Evolutionary conservation across 306 rosid genomes (phyloP), one percentile per base, ranked within the genome.

Genomic region (Acacia acuminata): DNA sequence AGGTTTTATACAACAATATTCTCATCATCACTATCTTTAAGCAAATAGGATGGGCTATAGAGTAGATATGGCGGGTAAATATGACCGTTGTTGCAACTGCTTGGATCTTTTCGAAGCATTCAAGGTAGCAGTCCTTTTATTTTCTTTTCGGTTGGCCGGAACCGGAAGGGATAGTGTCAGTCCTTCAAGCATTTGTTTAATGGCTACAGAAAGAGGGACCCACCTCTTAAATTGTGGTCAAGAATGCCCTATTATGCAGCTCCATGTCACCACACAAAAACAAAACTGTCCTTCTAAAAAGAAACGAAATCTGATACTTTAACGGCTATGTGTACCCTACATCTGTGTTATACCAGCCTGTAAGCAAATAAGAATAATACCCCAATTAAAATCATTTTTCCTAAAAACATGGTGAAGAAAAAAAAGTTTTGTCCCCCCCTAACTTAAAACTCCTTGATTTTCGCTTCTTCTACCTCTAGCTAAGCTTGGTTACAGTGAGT

Each of bases 251-350:
- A 44, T 14, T 22, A 47, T 17, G 25, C 20, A 61, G 30, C 80
- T 71, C 63, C 76, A 79, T 44, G 84, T 79, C 43, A 78, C 72
- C 72, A 14, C 75, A 73, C 64, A 65, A 56, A 30, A 85, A 82
- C 87, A 82, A 82, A 84, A 75, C 70, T 30, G 42, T 58, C 78
- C 65, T 76, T 68, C 85, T 75, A 82, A 71, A 43, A 76, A 55
- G 7, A 70, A 51, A 45, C 14, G 77, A 50, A 50, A 73, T 58
- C 42, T 32, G 48, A 17, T 67, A 44, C 79, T 63, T n/a, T 76
- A 89, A 90, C 97, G 93, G 91, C 92, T 89, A 85, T 61, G 60
- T 81, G 25, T 45, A 40, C 34, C 76, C 76, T 73, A 75, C 83
- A 4, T 22, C 65, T 58, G 65, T 10, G 58, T 34, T 76, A 71